phyloP scores from a whole-genome alignment of 1,284 basidiomycete species.

The Omphalotus olearius region DNA sequence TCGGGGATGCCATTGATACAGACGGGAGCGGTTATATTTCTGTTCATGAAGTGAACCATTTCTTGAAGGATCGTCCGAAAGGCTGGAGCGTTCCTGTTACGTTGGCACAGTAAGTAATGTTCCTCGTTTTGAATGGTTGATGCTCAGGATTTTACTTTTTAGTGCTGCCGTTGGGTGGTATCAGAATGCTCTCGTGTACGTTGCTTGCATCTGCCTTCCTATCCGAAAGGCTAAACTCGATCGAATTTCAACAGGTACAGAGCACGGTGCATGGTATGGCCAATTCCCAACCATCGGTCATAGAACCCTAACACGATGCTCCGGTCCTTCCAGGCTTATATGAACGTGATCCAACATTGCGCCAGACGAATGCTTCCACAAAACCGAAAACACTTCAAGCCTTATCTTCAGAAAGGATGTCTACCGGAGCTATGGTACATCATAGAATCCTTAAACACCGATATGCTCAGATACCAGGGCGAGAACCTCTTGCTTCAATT shows the following conservation, averaged over 20 bases:
- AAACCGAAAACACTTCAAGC: conserved; percentile 19
- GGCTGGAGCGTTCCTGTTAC: conserved; percentile 25
- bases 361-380: conserved; percentile 16
- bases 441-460: conserved; percentile 17
- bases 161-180: conserved; percentile 28
- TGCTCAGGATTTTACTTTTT: background rate
- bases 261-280: conserved; percentile 8
- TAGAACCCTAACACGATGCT: too few species aligned
- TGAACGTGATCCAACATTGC: conserved; percentile 6
- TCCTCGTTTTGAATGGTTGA: background rate
- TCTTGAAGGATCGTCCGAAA: conserved; percentile 20
- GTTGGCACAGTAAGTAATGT: conserved; percentile 25
- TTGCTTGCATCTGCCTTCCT: background rate
- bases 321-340: background rate
- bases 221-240: background rate
- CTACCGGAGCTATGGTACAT: conserved; percentile 21
- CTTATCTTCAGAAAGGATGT: conserved; percentile 19
- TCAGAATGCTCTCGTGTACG: conserved; percentile 20
- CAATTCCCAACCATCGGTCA: too few species aligned
- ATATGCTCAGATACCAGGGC: conserved; percentile 16
- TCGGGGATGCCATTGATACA: conserved; percentile 29
- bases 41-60: conserved; percentile 27
- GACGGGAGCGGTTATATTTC: conserved; percentile 30
- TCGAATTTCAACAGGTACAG: conserved; percentile 4
- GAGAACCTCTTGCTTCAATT: conserved; percentile 14